Evolutionary conservation across 352 stramenopile genomes (phyloP), one percentile per base, ranked within the genome.

Genomic region (Phytophthora sp.): DNA sequence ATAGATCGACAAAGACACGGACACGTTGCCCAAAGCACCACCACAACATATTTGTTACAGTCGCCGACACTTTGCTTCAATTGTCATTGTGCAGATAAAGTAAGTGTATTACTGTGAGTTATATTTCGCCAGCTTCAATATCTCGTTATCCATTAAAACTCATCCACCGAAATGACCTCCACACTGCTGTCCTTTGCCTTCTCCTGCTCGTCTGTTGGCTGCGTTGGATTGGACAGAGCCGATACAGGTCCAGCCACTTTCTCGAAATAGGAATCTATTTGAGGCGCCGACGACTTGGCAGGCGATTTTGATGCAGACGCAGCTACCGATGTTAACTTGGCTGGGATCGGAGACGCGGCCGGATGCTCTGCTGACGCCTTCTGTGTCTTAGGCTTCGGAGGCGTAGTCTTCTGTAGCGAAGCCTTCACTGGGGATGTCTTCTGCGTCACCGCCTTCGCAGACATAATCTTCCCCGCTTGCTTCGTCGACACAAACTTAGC

Each of bases 261-360:
- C 51, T 82, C 68, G 57, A 82, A 71, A 47, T 49, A 82, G 0
- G 71, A 63, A 65, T 72, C 60, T 47, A 82, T 79, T 31, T 55
- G 59, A 46, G 54, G 41, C 21, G 18, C 53, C 31, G 45, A 31
- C 8, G 53, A n/a, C 53, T 74, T 71, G 20, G 55, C 60, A 2
- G 58, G 62, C 24, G 66, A 71, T 23, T 59, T 26, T 0, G 68
- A 65, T 24, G 63, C 18, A 7, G 60, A 45, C 11, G 47, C 29
- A 42, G 57, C 31, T 23, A 26, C 39, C 6, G 63, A 49, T 20
- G 36, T 21, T 5, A 44, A 23, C 24, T 63, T 64, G 8, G 27
- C 41, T 7, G 38, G 20, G 15, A 21, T 69, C 4, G 56, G 31
- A 42, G 51, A 15, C 15, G 56, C 21, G 5, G n/a, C 7, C 20